Evolutionary conservation across 1,139 yeast genomes (phyloP).

Genomic region (Yamadazyma conglobata): DNA sequence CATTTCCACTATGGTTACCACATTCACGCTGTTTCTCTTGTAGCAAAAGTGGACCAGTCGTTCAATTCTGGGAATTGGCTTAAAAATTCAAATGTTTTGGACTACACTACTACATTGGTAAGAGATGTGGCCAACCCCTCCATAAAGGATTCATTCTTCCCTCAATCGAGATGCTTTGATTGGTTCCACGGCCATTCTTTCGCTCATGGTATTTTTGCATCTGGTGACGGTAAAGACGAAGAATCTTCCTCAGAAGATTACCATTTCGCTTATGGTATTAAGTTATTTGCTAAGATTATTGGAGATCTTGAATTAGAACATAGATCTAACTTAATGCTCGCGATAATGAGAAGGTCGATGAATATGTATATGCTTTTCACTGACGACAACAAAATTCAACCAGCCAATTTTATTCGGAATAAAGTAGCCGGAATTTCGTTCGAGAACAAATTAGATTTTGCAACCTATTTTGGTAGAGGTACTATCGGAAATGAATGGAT

Average conservation of each 20-base stretch:
- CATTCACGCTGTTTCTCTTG: slow-evolving; percentile 66
- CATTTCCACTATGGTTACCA: slow-evolving; percentile 83
- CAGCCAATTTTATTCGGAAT: slow-evolving; percentile 34
- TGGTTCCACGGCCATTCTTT: slow-evolving; percentile 48
- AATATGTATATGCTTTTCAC: slow-evolving; percentile 42
- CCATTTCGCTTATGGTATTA: slow-evolving; percentile 44
- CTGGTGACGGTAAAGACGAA: slow-evolving; percentile 47
- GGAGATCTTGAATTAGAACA: slow-evolving; percentile 34
- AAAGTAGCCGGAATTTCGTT: slow-evolving; percentile 46
- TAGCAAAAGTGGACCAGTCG: slow-evolving; percentile 50
- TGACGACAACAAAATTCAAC: slow-evolving; percentile 39
- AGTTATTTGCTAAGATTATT: slow-evolving; percentile 34
- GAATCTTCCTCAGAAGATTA: slow-evolving; percentile 47
- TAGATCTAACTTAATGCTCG: slow-evolving; percentile 40
- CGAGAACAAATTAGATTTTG: slow-evolving; percentile 43
- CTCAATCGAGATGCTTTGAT: slow-evolving; percentile 41
- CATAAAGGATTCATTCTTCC: slow-evolving; percentile 32
- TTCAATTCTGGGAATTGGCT: slow-evolving; percentile 26
- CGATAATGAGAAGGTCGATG: slow-evolving; percentile 40
- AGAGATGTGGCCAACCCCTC: slow-evolving; percentile 43
- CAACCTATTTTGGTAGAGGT: slow-evolving; percentile 45
- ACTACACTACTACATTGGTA: slow-evolving; percentile 33
- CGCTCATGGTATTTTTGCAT: slow-evolving; percentile 45
- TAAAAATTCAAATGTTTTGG: slow-evolving; percentile 24
- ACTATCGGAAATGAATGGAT: slow-evolving; percentile 44